Evolutionary conservation across 148 eudicot species (phyloP), one percentile per base, ranked within the genome.

Genomic region (Rhododendron molle): DNA sequence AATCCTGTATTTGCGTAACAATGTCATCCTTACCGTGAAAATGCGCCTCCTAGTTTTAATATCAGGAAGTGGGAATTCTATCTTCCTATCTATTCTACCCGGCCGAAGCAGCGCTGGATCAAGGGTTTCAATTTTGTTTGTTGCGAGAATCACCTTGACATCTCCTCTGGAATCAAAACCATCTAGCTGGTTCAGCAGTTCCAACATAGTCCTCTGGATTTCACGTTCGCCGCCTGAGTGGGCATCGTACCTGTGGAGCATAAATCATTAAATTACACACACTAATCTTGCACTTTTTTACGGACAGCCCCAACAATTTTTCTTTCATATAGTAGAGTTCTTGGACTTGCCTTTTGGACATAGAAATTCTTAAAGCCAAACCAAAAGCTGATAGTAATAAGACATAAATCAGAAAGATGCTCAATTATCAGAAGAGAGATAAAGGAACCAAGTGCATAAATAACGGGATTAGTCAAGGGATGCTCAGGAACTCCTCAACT

Each of bases 141-240:
- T 96, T 13, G 99, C 99, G 28, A 96, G 96, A 84, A 96, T 95
- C 76, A 96, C 99, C 87, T 96, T 95, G 49, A 96, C 99, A 88
- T 96, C 99, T 83, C 95, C 98, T 90, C 97, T 92, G 46, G 99
- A 91, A 93, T 96, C 99, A 78, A 96, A 96, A 80, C 99, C 98
- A 90, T 96, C 99, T 38, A 95, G 87, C 88, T 96, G 99, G 90
- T 96, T 96, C 88, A 96, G 93, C 85, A 96, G 91, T 72, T 96
- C 99, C 85, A 96, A 90, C 99, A 96, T 96, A 60, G 99, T 96
- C 93, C 99, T 93, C 91, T 96, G 99, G 84, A 96, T 95, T 89
- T 96, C 99, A 86, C 99, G 98, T 78, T 96, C 99, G 38, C 99
- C 99, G 69, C 99, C 99, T 83, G 99, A 96, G 89, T 95, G 97